phyloP scores from a whole-genome alignment of 306 rosid genomes.

The Canavalia gladiata region DNA sequence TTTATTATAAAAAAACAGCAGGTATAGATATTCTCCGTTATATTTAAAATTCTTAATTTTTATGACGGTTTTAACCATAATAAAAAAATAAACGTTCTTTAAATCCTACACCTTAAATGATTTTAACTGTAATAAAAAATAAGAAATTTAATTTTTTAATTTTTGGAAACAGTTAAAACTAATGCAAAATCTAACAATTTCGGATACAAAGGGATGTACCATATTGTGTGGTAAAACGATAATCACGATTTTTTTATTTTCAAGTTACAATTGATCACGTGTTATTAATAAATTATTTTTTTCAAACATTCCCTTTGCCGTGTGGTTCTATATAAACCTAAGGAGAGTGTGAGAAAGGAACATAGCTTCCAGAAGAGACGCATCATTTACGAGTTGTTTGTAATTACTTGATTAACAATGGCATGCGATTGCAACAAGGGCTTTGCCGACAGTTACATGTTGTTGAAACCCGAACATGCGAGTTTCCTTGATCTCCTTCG shows the following conservation, averaged over 20 bases:
- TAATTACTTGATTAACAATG: slow-evolving; percentile 4
- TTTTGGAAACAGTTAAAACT: no score
- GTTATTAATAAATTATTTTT: neutral
- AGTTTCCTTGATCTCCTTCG: slow-evolving; percentile 57
- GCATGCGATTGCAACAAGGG: slow-evolving; percentile 51
- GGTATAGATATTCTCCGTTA: no score
- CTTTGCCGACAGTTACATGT: slow-evolving; percentile 64
- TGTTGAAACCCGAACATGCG: slow-evolving; percentile 67
- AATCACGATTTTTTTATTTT: neutral
- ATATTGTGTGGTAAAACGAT: no score
- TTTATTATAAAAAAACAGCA: no score
- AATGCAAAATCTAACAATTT: no score
- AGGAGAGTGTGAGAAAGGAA: neutral
- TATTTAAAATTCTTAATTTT: no score
- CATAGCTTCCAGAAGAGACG: neutral
- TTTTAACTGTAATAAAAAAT: no score
- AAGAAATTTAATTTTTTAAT: no score
- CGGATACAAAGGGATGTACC: no score
- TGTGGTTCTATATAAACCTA: neutral
- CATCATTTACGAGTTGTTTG: neutral
- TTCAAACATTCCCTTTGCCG: neutral
- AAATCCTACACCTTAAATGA: no score
- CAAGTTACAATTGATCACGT: neutral
- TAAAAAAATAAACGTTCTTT: no score
- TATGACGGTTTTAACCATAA: no score